Conservation (phyloP, 352 stramenopile species). For the Pythium rhizo-oryzae region DNA sequence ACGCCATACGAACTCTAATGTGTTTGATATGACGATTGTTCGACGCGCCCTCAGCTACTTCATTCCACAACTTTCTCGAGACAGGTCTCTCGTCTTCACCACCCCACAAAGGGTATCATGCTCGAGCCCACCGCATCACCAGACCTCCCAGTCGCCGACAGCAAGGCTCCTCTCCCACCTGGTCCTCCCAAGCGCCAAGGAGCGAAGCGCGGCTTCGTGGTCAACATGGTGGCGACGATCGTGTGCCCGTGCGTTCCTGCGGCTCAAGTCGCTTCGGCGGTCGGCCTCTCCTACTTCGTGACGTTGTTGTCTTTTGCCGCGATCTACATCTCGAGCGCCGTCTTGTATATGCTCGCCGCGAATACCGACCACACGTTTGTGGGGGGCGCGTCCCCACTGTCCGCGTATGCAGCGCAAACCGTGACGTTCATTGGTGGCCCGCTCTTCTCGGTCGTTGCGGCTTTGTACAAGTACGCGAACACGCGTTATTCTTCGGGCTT, state of each 20-base stretch:
- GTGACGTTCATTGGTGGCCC: neutral
- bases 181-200: too few species aligned
- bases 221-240: neutral
- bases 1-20: too few species aligned
- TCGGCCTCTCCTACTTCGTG: neutral
- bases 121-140: neutral
- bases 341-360: neutral
- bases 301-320: neutral
- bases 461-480: constrained; percentile 8
- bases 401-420: neutral
- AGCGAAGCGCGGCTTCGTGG: neutral
- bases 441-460: neutral
- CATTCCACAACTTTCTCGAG: too few species aligned
- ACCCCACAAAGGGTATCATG: neutral
- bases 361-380: neutral
- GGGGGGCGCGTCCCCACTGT: neutral
- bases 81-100: too few species aligned
- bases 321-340: neutral
- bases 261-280: constrained; percentile 8
- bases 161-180: too few species aligned
- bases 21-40: too few species aligned
- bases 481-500: neutral
- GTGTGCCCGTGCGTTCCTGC: constrained; percentile 4
- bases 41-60: too few species aligned
- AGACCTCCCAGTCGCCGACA: too few species aligned